Percentiles rank a stretch among this genome's conserved stretches.
These are phyloP conservation scores for Candolleomyces efflorescens DNA, from an alignment of 768 basidiomycete species.

Conservation along the genomic window DNA sequence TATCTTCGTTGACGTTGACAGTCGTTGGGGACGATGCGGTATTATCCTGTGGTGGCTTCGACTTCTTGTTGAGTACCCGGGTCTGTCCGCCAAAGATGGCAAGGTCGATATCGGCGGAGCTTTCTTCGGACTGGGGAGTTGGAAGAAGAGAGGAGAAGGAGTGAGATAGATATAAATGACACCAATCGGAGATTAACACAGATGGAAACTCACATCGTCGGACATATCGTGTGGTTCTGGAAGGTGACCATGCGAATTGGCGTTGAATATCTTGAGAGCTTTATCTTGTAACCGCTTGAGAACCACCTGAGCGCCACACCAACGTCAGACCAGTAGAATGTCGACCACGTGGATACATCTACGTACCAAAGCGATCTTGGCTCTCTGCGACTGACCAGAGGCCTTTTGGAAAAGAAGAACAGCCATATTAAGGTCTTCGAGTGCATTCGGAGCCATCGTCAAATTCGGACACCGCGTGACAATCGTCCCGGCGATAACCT, in stretches of 20 bases:
- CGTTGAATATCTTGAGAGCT: slow-evolving; percentile 32
- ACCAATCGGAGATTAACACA: background rate
- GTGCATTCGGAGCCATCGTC: slow-evolving; percentile 44
- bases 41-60: slow-evolving; percentile 15
- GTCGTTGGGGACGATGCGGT: background rate
- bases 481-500: slow-evolving; percentile 60
- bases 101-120: slow-evolving; percentile 33
- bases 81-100: slow-evolving; percentile 55
- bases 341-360: background rate
- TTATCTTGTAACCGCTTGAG: slow-evolving; percentile 43
- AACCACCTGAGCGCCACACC: slow-evolving; percentile 19
- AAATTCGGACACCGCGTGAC: slow-evolving; percentile 53
- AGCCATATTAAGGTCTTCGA: slow-evolving; percentile 44
- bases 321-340: background rate
- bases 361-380: slow-evolving; percentile 41
- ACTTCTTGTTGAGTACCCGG: slow-evolving; percentile 33
- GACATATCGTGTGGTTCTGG: background rate
- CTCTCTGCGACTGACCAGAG: slow-evolving; percentile 41
- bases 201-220: slow-evolving; percentile 5
- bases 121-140: slow-evolving; percentile 28
- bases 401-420: slow-evolving; percentile 43
- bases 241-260: slow-evolving; percentile 4
- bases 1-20: background rate
- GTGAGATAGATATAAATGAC: too few relatives aligned
- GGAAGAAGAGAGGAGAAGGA: too few relatives aligned